phyloP scores from a whole-genome alignment of 768 basidiomycete species.

The Rhodotorula babjevae region DNA sequence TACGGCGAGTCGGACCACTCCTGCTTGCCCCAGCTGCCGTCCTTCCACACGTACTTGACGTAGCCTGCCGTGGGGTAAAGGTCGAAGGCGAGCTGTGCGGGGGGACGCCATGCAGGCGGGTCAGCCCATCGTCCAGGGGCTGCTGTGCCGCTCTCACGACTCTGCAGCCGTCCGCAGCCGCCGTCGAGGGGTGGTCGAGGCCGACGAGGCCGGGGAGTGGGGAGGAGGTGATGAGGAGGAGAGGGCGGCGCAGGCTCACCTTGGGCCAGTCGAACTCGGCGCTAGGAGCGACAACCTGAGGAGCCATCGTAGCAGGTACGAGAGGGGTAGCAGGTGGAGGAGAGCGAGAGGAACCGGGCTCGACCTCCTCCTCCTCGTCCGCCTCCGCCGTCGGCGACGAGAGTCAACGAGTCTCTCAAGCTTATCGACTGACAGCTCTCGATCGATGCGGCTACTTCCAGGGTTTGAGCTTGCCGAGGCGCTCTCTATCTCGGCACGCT shows the following conservation, averaged over 20 bases:
- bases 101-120: not conserved
- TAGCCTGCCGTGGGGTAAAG: slow-evolving; percentile 35
- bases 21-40: slow-evolving; percentile 31
- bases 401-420: too few relatives aligned
- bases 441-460: too few relatives aligned
- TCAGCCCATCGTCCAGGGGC: not conserved
- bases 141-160: not conserved
- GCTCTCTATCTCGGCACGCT: too few relatives aligned
- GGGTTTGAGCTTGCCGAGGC: too few relatives aligned
- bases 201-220: not conserved
- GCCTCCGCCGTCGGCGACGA: too few relatives aligned
- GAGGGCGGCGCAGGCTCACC: not conserved
- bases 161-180: too few relatives aligned
- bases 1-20: slow-evolving; percentile 35
- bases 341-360: not conserved
- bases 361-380: too few relatives aligned
- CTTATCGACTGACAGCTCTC: too few relatives aligned
- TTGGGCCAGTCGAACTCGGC: slow-evolving; percentile 48
- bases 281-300: slow-evolving; percentile 23
- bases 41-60: slow-evolving; percentile 30
- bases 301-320: slow-evolving; percentile 44
- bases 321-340: not conserved
- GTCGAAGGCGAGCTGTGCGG: slow-evolving; percentile 28
- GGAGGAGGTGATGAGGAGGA: not conserved
- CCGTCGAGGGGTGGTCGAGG: not conserved